Base-by-base conservation (phyloP, 129 eudicot species). In the Dittrichia graveolens region DNA sequence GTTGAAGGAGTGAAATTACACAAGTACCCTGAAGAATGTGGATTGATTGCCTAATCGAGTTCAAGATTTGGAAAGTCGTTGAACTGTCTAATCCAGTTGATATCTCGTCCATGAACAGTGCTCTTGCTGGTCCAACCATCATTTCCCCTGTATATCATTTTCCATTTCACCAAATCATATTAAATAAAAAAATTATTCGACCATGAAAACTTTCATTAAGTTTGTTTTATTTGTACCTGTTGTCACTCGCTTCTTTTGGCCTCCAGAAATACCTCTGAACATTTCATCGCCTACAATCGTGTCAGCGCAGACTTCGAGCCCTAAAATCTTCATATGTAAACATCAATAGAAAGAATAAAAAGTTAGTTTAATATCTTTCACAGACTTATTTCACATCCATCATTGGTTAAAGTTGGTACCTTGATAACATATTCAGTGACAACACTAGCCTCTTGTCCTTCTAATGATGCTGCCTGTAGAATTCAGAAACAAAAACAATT, bases 121-220 rank as follows among this genome's bases (percentile, higher is more conserved):
- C 96, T 75, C 84, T 86, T 63, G 96, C 91, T 46, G 96, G 96
- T 58, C 96, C 96, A 53, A 89, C 96, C 80, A 89, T 56, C 89
- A 89, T 83, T 64, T 89, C 96, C 73, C 96, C 96, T 89, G 84
- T 45, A 62, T 72, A 56, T 74, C 54, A 46, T 31, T 69, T 69
- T 52, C 24, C 5, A 38, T 61, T 38, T 8, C 31, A 62, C 10
- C 40, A 57, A 16, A 24, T 31, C 15, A 55, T 53, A 10, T 4
- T 48, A 24, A 59, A 6, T 15, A 31, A n/a, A 49, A 55, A 53
- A 39, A 24, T 8, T 1, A 14, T 34, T n/a, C 31, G 1, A 24
- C 31, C 31, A 24, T 24, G 31, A 54, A 57, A 7, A 0, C 5
- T 58, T 67, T 34, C 57, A 9, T 37, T 8, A 38, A 57, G 24